Base-by-base conservation (phyloP, 208 protist species). In the Trypanosoma scelopori region DNA sequence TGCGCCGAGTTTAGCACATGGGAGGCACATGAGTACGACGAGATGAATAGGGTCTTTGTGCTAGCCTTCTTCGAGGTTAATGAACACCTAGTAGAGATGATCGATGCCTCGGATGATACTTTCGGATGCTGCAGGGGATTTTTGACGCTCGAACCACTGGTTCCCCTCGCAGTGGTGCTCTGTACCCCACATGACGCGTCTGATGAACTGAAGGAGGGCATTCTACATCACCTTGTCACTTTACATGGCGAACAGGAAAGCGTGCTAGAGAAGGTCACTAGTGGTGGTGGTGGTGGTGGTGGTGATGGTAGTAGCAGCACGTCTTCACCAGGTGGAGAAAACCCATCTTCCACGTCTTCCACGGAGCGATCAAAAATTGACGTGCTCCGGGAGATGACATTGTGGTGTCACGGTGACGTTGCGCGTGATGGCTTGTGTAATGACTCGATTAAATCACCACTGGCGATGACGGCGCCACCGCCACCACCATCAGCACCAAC, bases 111-210 rank as follows among this genome's bases (percentile, higher is more conserved):
- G 15, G 22, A 25, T 23, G 49, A 67, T 23, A 27, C 63, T 12
- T 78, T 89, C 51, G 46, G 55, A 35, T 95, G 87, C 61, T 95
- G 89, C 57, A 76, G 71, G 12, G 90, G 82, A 25, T 78, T 78
- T 52, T 47, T 89, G 28, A 80, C 85, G 0, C 65, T 69, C 0
- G 85, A 89, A 50, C 72, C 90, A 46, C 65, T 95, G 47, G 71
- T 95, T 70, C 90, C 90, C 18, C 62, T 95, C 6, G 90, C 90
- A 6, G 76, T 84, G 32, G 84, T 93, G 1, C 65, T 92, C n/a
- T 84, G 79, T 58, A 85, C 89, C 22, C 67, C 71, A 13, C 46
- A 64, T n/a, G 60, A 62, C n/a, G 47, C 82, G 0, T 37, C 78
- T 6, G 71, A 76, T 22, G 45, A 49, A 27, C 52, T 80, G 52